Evolutionary conservation across 805 yeast genomes (phyloP).

Genomic region (Metschnikowia amazonensis): DNA sequence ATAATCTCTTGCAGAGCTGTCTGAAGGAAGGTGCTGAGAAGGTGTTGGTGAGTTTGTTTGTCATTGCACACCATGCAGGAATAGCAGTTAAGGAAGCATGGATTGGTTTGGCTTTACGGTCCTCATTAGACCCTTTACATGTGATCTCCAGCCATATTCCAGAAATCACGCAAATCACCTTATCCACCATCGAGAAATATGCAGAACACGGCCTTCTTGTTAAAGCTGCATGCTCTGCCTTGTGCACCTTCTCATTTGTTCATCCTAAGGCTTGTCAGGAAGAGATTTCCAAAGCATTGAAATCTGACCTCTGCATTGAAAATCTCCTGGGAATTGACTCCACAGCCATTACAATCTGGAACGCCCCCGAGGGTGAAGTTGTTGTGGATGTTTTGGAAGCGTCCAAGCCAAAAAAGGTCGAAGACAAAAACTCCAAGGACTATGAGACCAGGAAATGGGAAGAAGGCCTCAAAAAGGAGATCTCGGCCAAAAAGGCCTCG

Average conservation of each 20-base stretch:
- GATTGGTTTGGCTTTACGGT: conserved; percentile 68
- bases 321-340: conserved; percentile 40
- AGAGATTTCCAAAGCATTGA: conserved; percentile 41
- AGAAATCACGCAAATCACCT: conserved; percentile 19
- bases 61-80: conserved; percentile 27
- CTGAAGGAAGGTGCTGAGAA: conserved; percentile 15
- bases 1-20: conserved; percentile 23
- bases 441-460: conserved; percentile 91
- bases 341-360: conserved; percentile 60
- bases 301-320: conserved; percentile 37
- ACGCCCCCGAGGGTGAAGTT: conserved; percentile 62
- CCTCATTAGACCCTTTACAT: conserved; percentile 43
- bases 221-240: conserved; percentile 39
- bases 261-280: conserved; percentile 57
- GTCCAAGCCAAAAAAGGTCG: conserved; percentile 36
- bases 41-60: conserved; percentile 23
- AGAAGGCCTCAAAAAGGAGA: conserved; percentile 69
- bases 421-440: conserved; percentile 74
- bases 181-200: conserved; percentile 16
- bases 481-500: conserved; percentile 52
- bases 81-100: conserved; percentile 54
- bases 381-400: conserved; percentile 60
- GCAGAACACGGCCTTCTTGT: conserved; percentile 44
- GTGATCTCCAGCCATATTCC: conserved; percentile 46
- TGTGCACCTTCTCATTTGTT: conserved; percentile 51